These are phyloP conservation scores for Striga asiatica DNA, from an alignment of 257 asterid genomes.

Conservation along the genomic window DNA sequence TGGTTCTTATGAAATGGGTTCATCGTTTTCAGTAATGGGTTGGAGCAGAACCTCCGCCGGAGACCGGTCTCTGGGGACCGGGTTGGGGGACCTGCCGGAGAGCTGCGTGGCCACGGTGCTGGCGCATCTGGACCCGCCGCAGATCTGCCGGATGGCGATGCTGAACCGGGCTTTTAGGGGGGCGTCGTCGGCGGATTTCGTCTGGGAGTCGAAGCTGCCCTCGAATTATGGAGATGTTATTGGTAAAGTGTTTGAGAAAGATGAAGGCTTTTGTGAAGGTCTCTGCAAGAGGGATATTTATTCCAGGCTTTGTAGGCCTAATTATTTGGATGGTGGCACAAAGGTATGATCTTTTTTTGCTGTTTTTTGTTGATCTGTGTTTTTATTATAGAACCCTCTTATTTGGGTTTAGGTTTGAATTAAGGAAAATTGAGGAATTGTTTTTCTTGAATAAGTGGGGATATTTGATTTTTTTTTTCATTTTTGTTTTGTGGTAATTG, in stretches of 20 bases:
- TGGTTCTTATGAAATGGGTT: slow-evolving; percentile 32
- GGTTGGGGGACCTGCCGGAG: slow-evolving; percentile 72
- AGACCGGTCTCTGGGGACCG: slow-evolving; percentile 17
- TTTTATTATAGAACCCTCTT: too few species aligned
- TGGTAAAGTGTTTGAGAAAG: slow-evolving; percentile 34
- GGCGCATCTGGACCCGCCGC: slow-evolving; percentile 60
- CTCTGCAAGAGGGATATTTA: slow-evolving; percentile 49
- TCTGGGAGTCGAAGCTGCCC: slow-evolving; percentile 79
- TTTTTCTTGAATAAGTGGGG: too few species aligned
- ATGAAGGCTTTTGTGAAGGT: slow-evolving; percentile 17
- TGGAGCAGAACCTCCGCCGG: slow-evolving; percentile 8
- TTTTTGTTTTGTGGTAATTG: too few species aligned
- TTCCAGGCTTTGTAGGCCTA: slow-evolving; percentile 42
- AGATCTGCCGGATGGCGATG: slow-evolving; percentile 65
- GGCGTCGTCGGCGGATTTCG: slow-evolving; percentile 82
- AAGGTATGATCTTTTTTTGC: too few species aligned
- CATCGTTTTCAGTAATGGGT: slow-evolving; percentile 29
- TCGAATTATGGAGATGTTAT: slow-evolving; percentile 47
- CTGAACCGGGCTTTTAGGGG: slow-evolving; percentile 60
- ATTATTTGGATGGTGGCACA: slow-evolving; percentile 57
- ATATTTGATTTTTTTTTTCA: too few species aligned
- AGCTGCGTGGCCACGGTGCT: slow-evolving; percentile 70
- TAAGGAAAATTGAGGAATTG: too few species aligned
- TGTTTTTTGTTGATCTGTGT: too few species aligned
- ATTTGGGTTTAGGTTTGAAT: too few species aligned